Evolutionary conservation across 345 rosid species (phyloP).

Genomic region (Rhizophora apiculata): DNA sequence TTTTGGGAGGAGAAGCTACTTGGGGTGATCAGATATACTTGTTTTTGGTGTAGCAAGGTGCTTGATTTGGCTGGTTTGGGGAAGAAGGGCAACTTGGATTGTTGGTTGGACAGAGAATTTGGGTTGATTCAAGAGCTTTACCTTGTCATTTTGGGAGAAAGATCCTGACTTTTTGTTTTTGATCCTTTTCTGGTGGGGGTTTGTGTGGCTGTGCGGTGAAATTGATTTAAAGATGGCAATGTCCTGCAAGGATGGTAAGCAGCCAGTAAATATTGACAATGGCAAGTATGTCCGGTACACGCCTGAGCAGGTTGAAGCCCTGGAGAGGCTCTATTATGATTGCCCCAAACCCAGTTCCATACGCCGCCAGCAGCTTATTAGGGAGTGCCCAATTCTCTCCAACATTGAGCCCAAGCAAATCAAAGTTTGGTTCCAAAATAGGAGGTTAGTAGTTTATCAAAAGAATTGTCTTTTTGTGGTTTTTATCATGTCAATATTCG

Average conservation of each 20-base stretch:
- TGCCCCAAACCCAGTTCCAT: constrained; percentile 99
- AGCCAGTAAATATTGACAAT: constrained; percentile 63
- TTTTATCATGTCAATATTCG: background rate
- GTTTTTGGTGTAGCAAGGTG: background rate
- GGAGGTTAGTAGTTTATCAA: constrained; percentile 53
- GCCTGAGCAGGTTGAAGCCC: constrained; percentile 99
- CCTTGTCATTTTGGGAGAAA: background rate
- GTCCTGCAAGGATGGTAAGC: constrained; percentile 91
- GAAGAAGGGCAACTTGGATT: background rate
- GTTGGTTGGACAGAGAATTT: background rate
- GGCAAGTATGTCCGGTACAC: constrained; percentile 99
- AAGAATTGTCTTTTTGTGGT: constrained; percentile 2
- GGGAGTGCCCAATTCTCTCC: constrained; percentile 99
- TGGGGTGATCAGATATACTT: background rate
- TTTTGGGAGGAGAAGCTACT: constrained; percentile 11
- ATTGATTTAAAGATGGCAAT: constrained; percentile 58
- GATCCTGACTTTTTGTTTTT: background rate
- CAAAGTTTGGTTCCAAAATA: constrained; percentile 99
- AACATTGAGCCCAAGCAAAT: constrained; percentile 98
- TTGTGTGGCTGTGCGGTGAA: constrained; percentile 3
- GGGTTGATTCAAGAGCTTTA: background rate
- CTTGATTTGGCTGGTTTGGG: background rate
- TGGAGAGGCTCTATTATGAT: constrained; percentile 98
- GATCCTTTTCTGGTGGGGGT: background rate
- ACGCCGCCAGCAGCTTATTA: constrained; percentile 95